phyloP scores from a whole-genome alignment of 2,329 filamentous ascomycete genomes.

The Fusarium sp. region DNA sequence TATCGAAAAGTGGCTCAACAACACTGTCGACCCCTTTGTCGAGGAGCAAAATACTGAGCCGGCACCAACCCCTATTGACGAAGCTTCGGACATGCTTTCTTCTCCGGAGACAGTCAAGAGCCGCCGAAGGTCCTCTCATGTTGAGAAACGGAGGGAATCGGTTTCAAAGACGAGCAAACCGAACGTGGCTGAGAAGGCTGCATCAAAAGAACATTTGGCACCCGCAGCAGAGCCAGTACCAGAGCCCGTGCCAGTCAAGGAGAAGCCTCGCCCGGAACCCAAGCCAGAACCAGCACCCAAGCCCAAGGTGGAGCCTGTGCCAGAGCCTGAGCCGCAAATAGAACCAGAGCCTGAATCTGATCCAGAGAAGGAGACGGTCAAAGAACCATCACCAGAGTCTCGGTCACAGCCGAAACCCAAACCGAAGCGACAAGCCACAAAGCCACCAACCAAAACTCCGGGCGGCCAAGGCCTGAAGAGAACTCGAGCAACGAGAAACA shows the following conservation, averaged over 20 bases:
- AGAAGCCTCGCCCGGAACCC: slow-evolving; percentile 8
- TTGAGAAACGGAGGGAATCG: slow-evolving; percentile 35
- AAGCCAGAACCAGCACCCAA: background rate
- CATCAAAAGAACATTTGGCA: slow-evolving; percentile 10
- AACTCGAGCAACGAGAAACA: slow-evolving; percentile 64
- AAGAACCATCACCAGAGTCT: slow-evolving; percentile 23
- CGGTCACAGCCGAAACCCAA: slow-evolving; percentile 23
- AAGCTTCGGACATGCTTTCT: slow-evolving; percentile 19
- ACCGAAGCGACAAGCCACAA: slow-evolving; percentile 34
- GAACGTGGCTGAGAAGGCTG: slow-evolving; percentile 27
- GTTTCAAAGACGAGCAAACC: slow-evolving; percentile 31
- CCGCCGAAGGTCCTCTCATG: slow-evolving; percentile 39
- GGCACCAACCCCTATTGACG: slow-evolving; percentile 20
- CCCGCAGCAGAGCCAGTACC: slow-evolving; percentile 9
- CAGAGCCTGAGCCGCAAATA: background rate
- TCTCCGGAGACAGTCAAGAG: slow-evolving; percentile 36
- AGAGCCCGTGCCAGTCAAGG: slow-evolving; percentile 7
- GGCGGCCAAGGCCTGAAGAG: slow-evolving; percentile 59
- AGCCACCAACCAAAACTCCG: slow-evolving; percentile 22
- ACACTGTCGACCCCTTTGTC: slow-evolving; percentile 71
- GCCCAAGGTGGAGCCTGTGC: slow-evolving; percentile 2
- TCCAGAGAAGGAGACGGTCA: slow-evolving; percentile 13
- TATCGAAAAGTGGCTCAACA: slow-evolving; percentile 74
- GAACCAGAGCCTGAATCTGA: background rate
- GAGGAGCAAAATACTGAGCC: slow-evolving; percentile 49